Evolutionary conservation across 345 rosid species (phyloP), one percentile per base, ranked within the genome.

Genomic region (Populus simonii): DNA sequence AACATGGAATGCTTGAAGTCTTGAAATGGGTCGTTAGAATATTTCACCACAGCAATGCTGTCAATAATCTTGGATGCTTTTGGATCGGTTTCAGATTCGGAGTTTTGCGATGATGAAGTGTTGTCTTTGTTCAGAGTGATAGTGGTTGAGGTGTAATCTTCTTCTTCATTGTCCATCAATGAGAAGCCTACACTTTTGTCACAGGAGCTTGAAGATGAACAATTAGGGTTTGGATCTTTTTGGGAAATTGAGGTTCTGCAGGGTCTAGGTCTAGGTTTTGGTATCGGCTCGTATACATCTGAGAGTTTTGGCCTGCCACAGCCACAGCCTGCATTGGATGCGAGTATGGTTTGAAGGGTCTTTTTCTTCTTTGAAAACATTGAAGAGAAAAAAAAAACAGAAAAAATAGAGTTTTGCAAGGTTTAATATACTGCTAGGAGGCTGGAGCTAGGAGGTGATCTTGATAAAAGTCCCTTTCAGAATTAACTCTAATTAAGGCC

Each of bases 1-100:
- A 83, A 70, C 90, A 89, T 90, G 66, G 92, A 90, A 33, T 74
- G 78, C 53, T 75, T 85, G 75, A 90, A 90, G 83, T 89, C 92
- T 53, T 69, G 61, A 41, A 82, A 86, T 0, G 92, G 91, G 70
- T 90, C 84, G 2, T 80, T 47, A 6, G 94, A 89, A 12, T 88
- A 86, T 82, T 85, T 89, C 70, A 78, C 89, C 35, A 88, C 85
- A 1, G 90, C 87, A 29, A 85, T 22, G 75, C 90, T 88, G 79
- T 74, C 66, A n/a, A 55, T 39, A 78, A 88, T 84, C 63, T 74
- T 83, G 12, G 81, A 36, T 13, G 63, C 6, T 55, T 70, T 63
- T 6, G 74, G 45, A 59, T 78, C 80, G 17, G 75, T 33, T 43
- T 83, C 83, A 15, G 80, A 39, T 33, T 83, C 83, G 8, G 85